Conservation (phyloP, 768 basidiomycete species). For the Peribolospora baueri region DNA sequence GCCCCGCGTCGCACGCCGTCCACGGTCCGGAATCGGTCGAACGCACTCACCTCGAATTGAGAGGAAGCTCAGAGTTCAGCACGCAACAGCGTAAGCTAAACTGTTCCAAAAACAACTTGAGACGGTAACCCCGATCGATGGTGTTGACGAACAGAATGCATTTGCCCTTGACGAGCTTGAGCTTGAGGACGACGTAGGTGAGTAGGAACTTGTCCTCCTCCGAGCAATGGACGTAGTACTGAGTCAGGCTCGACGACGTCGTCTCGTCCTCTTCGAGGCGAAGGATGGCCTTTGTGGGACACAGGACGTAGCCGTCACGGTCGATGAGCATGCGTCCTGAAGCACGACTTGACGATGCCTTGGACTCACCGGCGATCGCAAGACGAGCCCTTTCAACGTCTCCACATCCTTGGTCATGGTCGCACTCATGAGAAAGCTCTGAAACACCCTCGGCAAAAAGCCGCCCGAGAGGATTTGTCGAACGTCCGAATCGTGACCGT, state of each 20-base stretch:
- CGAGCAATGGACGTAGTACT: slow-evolving; percentile 63
- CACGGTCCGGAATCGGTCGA: background rate
- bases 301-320: no score
- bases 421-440: slow-evolving; percentile 88
- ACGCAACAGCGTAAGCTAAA: slow-evolving; percentile 92
- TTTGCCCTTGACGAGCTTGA: slow-evolving; percentile 87
- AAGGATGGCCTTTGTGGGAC: slow-evolving; percentile 38
- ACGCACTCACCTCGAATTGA: slow-evolving; percentile 51
- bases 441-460: slow-evolving; percentile 49
- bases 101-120: slow-evolving; percentile 95
- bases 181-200: slow-evolving; percentile 83
- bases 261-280: slow-evolving; percentile 72
- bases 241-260: slow-evolving; percentile 51
- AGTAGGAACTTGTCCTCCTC: slow-evolving; percentile 95
- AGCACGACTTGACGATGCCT: background rate
- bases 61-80: slow-evolving; percentile 77
- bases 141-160: slow-evolving; percentile 90
- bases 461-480: slow-evolving; percentile 37
- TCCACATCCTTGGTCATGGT: slow-evolving; percentile 95
- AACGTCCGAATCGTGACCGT: slow-evolving; percentile 70
- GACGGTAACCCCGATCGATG: slow-evolving; percentile 74
- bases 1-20: background rate
- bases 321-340: background rate
- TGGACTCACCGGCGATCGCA: slow-evolving; percentile 50
- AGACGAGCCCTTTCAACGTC: slow-evolving; percentile 57